Percentiles rank a stretch among this genome's conserved stretches.
These are phyloP conservation scores for Solanum pimpinellifolium DNA, from an alignment of 257 asterid genomes.

Conservation along the genomic window DNA sequence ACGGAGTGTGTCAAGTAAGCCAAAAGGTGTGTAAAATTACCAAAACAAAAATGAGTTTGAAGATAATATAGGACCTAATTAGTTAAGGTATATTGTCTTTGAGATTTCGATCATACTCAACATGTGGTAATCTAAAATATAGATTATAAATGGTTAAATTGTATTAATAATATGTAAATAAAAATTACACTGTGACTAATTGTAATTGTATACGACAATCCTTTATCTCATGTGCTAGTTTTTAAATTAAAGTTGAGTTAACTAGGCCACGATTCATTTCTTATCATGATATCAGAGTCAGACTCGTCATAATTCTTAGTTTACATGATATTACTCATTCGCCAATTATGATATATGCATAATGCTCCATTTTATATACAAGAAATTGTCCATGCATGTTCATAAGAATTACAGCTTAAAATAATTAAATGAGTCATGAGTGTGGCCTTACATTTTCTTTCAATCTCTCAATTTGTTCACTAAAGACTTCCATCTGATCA, in stretches of 20 bases:
- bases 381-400: neutral
- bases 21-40: too few species aligned
- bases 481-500: conserved; percentile 63
- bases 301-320: neutral
- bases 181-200: neutral
- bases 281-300: neutral
- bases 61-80: too few species aligned
- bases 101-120: neutral
- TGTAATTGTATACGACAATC: neutral
- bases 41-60: too few species aligned
- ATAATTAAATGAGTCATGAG: neutral
- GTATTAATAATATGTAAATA: neutral
- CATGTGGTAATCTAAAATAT: neutral
- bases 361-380: neutral
- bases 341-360: neutral
- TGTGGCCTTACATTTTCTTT: conserved; percentile 49
- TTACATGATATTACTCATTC: neutral
- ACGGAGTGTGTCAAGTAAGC: too few species aligned
- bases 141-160: neutral
- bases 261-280: neutral
- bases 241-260: neutral
- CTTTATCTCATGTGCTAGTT: neutral
- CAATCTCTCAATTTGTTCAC: conserved; percentile 53
- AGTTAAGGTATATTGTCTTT: too few species aligned
- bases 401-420: neutral